Evolutionary conservation across 1,139 yeast genomes (phyloP).

Genomic region (Zygosaccharomyces sapae): DNA sequence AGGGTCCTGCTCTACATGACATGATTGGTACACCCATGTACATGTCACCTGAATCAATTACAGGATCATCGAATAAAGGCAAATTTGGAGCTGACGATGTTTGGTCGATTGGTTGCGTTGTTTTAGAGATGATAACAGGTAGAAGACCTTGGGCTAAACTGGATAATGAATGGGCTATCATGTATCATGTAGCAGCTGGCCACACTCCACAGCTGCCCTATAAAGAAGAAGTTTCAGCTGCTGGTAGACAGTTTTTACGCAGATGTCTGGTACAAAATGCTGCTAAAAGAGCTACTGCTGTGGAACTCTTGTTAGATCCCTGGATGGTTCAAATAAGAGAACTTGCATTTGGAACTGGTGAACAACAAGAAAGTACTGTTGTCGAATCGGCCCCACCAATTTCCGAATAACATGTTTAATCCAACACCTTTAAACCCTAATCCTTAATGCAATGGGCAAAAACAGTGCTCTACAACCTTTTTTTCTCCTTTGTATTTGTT

Average conservation of each 20-base stretch:
- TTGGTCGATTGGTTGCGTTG: conserved; percentile 82
- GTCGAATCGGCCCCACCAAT: conserved; percentile 1
- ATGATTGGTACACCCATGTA: conserved; percentile 99
- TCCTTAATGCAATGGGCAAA: neutral
- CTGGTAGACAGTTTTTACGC: conserved; percentile 66
- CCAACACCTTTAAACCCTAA: too few relatives aligned
- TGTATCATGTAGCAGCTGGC: conserved; percentile 97
- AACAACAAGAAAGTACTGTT: conserved; percentile 9
- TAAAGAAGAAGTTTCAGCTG: conserved; percentile 68
- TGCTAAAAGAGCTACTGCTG: conserved; percentile 71
- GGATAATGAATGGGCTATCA: conserved; percentile 97
- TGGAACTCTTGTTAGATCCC: conserved; percentile 80
- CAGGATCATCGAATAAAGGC: conserved; percentile 67
- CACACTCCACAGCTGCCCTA: conserved; percentile 84
- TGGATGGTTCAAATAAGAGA: conserved; percentile 78
- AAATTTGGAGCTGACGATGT: conserved; percentile 67
- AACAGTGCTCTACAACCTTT: neutral
- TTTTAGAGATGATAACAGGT: conserved; percentile 79
- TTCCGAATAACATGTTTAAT: conserved; percentile 1
- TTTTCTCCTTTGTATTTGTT: neutral
- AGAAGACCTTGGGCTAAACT: conserved; percentile 84
- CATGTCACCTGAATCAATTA: conserved; percentile 96
- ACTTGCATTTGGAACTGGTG: conserved; percentile 53
- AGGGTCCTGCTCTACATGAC: conserved; percentile 22
- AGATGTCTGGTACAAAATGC: conserved; percentile 86